phyloP scores from a whole-genome alignment of 441 rosid species.

The Flueggea neowawraea region DNA sequence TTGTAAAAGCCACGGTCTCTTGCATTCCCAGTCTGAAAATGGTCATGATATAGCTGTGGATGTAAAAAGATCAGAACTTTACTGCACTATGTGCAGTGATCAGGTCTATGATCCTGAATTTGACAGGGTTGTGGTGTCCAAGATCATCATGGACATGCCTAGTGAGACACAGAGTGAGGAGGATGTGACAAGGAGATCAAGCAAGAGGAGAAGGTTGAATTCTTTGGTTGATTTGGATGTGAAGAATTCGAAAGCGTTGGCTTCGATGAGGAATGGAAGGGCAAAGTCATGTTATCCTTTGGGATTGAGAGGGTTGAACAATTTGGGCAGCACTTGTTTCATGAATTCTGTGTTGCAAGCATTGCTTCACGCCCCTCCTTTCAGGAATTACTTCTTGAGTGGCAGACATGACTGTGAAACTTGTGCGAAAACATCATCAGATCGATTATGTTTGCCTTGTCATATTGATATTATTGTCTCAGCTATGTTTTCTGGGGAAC shows the following conservation, averaged over 20 bases:
- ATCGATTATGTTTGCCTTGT: slow-evolving; percentile 59
- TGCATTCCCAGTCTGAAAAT: slow-evolving; percentile 49
- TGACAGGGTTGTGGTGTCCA: slow-evolving; percentile 60
- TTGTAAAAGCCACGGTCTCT: slow-evolving; percentile 62
- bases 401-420: slow-evolving; percentile 42
- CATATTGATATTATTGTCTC: slow-evolving; percentile 55
- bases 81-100: slow-evolving; percentile 68
- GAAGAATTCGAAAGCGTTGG: slow-evolving; percentile 39
- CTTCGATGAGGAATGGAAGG: slow-evolving; percentile 56
- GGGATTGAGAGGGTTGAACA: slow-evolving; percentile 80
- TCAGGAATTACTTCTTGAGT: slow-evolving; percentile 60
- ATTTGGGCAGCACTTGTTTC: slow-evolving; percentile 81
- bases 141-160: slow-evolving; percentile 45
- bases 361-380: slow-evolving; percentile 77
- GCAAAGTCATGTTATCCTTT: slow-evolving; percentile 80
- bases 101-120: slow-evolving; percentile 91
- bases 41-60: slow-evolving; percentile 71
- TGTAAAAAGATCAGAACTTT: slow-evolving; percentile 87
- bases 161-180: slow-evolving; percentile 33
- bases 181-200: slow-evolving; percentile 47
- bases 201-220: slow-evolving; percentile 65
- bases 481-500: slow-evolving; percentile 62
- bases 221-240: slow-evolving; percentile 44
- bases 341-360: slow-evolving; percentile 93
- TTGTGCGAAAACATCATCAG: slow-evolving; percentile 27